Base-by-base conservation (phyloP, 768 basidiomycete genomes). In the Lactarius vividus region DNA sequence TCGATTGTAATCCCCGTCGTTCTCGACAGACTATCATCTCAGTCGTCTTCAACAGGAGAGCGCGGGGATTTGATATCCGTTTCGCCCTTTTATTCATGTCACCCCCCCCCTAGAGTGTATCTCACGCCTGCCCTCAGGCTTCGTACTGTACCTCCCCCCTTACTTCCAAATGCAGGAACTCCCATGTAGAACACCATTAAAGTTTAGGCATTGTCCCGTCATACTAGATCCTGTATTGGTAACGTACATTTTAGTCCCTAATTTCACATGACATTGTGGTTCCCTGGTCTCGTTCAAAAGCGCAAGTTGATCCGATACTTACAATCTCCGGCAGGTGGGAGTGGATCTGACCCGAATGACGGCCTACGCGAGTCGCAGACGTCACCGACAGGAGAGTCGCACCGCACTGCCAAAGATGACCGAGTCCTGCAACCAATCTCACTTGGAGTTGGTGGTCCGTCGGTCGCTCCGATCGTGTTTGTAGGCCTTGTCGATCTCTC, bases 1-100 rank as follows among this genome's bases (percentile, higher is more conserved):
- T 7, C 7, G 2, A n/a, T 39, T 42, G 29, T 35, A 7, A 10
- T 40, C 29, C 23, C 1, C 23, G 42, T 52, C 23, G 42, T 18
- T 26, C 39, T 53, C 35, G 46, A 40, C 57, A 70, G 69, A 39
- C 20, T 62, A 65, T 33, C 61, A 68, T 33, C 44, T 70, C 18
- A 63, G 67, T 6, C 63, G 58, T 7, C 60, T 70, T 15, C 69
- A 70, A 49, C 67, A 69, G 56, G 67, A 70, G 28, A 60, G 67
- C 31, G 54, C 40, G 13, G 64, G 67, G n/a, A 64, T 68, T 33
- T 68, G 57, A 68, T 28, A 46, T 42, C 9, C 26, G 49, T n/a
- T 42, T 28, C 11, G 13, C 16, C 3, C 13, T 1, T 18, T 49
- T 23, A 54, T 31, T 20, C 42, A 23, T 31, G 16, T 3, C 18